Percentiles rank a stretch among this genome's conserved stretches.
phyloP scores from a whole-genome alignment of 352 stramenopile genomes.

The Phytophthora nicotianae region DNA sequence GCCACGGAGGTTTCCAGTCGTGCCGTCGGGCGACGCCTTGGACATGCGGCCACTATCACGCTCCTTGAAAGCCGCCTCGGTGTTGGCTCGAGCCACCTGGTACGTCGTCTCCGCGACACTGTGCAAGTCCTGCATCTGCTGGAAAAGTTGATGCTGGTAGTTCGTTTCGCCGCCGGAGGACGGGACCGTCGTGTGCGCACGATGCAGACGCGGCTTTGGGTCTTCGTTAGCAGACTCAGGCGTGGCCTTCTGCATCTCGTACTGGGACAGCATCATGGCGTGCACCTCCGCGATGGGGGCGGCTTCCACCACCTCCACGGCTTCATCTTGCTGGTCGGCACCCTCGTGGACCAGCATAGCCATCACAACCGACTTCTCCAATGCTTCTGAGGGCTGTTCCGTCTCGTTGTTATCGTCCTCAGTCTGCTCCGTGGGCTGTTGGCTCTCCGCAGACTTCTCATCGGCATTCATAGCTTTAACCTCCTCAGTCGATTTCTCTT shows the following conservation, averaged over 20 bases:
- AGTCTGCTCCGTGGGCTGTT: background rate
- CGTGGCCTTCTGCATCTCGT: constrained; percentile 23
- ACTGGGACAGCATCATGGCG: constrained; percentile 27
- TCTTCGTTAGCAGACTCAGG: constrained; percentile 7
- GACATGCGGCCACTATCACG: constrained; percentile 38
- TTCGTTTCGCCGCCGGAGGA: constrained; percentile 13
- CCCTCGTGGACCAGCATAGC: constrained; percentile 2
- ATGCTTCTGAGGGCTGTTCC: background rate
- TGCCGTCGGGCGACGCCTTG: constrained; percentile 22
- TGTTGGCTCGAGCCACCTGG: constrained; percentile 64
- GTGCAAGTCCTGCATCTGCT: constrained; percentile 78
- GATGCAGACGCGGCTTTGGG: constrained; percentile 14
- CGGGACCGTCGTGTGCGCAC: constrained; percentile 39
- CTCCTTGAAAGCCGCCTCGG: constrained; percentile 49
- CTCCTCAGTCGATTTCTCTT: constrained; percentile 4
- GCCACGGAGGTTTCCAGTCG: constrained; percentile 19
- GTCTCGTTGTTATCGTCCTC: constrained; percentile 6
- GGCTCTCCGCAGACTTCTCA: background rate
- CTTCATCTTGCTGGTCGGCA: constrained; percentile 8
- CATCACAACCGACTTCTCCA: constrained; percentile 6
- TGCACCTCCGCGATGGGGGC: constrained; percentile 30
- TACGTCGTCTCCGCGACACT: constrained; percentile 68
- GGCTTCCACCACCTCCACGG: constrained; percentile 35
- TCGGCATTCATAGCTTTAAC: background rate
- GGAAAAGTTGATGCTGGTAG: constrained; percentile 73